Percentiles rank a stretch among this genome's conserved stretches.
Evolutionary conservation across 1,284 basidiomycete genomes (phyloP).

Genomic region (Rhodotorula sp.): DNA sequence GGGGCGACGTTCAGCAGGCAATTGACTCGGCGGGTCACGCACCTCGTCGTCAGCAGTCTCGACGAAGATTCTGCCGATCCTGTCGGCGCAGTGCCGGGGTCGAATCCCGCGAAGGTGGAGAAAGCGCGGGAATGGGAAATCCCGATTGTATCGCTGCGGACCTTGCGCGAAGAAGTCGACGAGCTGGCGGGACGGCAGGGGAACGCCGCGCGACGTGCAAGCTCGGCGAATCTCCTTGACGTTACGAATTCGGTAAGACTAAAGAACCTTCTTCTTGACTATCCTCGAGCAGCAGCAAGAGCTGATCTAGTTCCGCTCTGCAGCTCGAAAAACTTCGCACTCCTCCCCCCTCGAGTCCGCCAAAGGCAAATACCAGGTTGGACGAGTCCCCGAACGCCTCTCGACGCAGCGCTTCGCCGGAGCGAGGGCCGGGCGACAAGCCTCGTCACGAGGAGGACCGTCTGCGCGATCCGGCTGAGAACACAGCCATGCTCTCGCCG

Average conservation of each 20-base stretch:
- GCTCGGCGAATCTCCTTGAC: background rate
- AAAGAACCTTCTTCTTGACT: too few relatives aligned
- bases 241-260: background rate
- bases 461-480: too few relatives aligned
- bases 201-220: background rate
- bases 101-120: slow-evolving; percentile 70
- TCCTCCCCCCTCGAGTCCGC: background rate
- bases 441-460: too few relatives aligned
- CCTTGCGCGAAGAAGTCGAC: slow-evolving; percentile 53
- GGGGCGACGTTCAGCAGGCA: slow-evolving; percentile 63
- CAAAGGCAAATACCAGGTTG: too few relatives aligned
- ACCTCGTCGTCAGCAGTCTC: slow-evolving; percentile 47
- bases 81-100: slow-evolving; percentile 63
- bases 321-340: background rate
- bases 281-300: too few relatives aligned
- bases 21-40: slow-evolving; percentile 55
- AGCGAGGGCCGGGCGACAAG: too few relatives aligned
- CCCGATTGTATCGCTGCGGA: slow-evolving; percentile 61
- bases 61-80: slow-evolving; percentile 44
- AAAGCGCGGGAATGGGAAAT: slow-evolving; percentile 69
- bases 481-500: too few relatives aligned
- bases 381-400: too few relatives aligned
- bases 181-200: background rate
- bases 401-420: too few relatives aligned
- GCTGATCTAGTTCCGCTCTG: too few relatives aligned